Percentiles rank a stretch among this genome's conserved stretches.
phyloP scores from a whole-genome alignment of 257 asterid genomes.

The Paulownia fortunei region DNA sequence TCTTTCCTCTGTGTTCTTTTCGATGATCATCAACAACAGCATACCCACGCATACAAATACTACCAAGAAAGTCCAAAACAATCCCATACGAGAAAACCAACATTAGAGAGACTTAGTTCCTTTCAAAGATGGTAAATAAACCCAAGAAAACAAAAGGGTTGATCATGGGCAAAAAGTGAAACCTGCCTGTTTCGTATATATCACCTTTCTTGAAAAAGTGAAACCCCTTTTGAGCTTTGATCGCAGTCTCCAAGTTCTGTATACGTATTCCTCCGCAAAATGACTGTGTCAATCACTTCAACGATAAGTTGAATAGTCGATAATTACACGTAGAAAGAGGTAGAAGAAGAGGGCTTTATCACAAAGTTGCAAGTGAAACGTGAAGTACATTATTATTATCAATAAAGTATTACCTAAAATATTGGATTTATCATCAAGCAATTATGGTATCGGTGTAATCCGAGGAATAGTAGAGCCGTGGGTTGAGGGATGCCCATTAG shows the following conservation, averaged over 20 bases:
- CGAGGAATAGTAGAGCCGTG: neutral
- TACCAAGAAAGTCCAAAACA: neutral
- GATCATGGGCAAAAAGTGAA: conserved; percentile 10
- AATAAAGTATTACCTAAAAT: neutral
- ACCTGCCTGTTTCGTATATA: conserved; percentile 12
- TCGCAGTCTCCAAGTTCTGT: conserved; percentile 7
- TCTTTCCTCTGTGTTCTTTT: no score
- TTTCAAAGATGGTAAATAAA: neutral
- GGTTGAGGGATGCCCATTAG: neutral
- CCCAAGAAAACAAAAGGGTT: neutral
- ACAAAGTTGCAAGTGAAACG: conserved; percentile 18
- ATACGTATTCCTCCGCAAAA: conserved; percentile 1
- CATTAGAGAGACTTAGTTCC: neutral
- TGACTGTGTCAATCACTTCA: conserved; percentile 18
- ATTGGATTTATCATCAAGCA: conserved; percentile 7
- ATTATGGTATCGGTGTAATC: neutral
- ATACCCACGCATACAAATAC: neutral
- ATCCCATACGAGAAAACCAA: neutral
- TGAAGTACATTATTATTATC: neutral
- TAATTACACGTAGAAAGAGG: neutral
- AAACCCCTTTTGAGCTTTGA: conserved; percentile 30
- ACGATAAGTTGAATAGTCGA: no score
- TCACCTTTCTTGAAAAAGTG: conserved; percentile 27
- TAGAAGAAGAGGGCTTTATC: neutral
- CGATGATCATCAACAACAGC: neutral